Evolutionary conservation across 2,329 filamentous ascomycete species (phyloP), one percentile per base, ranked within the genome.

Genomic region (Cryphonectria naterciae): DNA sequence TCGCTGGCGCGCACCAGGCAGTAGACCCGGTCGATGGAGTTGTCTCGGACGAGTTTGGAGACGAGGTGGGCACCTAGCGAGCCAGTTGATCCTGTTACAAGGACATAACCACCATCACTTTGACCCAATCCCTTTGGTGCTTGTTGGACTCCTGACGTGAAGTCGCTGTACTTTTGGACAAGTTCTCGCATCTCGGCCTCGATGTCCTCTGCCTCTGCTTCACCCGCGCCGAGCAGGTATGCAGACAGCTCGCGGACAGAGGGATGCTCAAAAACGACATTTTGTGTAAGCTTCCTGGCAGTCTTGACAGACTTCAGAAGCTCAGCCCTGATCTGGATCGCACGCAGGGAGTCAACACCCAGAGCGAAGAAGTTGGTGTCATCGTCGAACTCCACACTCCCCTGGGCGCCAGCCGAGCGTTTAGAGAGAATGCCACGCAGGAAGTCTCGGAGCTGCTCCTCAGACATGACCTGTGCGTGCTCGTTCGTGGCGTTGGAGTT

Each of bases 41-140:
- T 83, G n/a, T 87, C 82, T 2, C 84, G 81, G 1, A 87, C 85
- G 19, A 93, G 84, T n/a, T 88, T 85, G 4, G 86, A 84, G 1
- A 89, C 82, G 1, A 91, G 80, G 74, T 91, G 89, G 0, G 87
- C 83, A 1, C 91, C 91, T 0, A 92, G 81, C 1, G 89, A 90
- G 0, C 91, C 91, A 0, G 91, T 92, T 0, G 86, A 85, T 1
- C 91, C 91, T 0, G 90, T 92, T 4, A 92, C 77, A 1, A 89
- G 46, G 10, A 68, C 65, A 4, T 60, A 70, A 7, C 49, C 39
- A 2, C 75, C 66, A 3, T 69, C 70, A 15, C 72, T 61, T 4
- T 39, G 4, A 22, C 4, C n/a, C 17, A 7, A 4, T 11, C 11
- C 11, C 5, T 54, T 25, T 15, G 13, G 13, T 13, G 19, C 25